These are phyloP conservation scores for Colletotrichum sp. DNA, from an alignment of 2,329 filamentous ascomycete genomes.

Conservation along the genomic window DNA sequence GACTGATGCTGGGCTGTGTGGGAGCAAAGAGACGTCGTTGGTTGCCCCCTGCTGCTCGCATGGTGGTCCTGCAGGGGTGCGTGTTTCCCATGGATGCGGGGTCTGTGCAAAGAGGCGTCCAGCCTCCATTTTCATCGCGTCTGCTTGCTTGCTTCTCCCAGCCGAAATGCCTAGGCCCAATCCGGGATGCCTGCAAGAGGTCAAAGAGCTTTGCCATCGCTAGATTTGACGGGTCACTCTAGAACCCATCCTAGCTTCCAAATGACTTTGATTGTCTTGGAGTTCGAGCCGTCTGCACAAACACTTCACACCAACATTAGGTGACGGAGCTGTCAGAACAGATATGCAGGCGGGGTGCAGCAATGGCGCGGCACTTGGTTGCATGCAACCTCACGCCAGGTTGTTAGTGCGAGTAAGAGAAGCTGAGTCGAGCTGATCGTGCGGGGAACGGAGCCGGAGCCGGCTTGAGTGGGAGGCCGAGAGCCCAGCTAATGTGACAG, in stretches of 20 bases:
- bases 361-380: slow-evolving; percentile 2
- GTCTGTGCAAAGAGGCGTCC: slow-evolving; percentile 13
- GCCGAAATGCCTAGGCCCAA: not conserved
- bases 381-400: not conserved
- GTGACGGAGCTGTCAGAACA: not conserved
- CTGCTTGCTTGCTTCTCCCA: not conserved
- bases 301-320: not conserved
- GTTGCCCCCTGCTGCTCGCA: slow-evolving; percentile 11
- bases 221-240: not conserved
- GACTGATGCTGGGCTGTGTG: not conserved
- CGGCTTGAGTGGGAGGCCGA: not conserved
- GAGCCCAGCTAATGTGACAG: not conserved
- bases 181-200: not conserved
- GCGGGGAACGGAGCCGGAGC: not conserved
- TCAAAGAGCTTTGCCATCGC: not conserved
- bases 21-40: not conserved
- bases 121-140: not conserved
- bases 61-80: slow-evolving; percentile 12
- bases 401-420: not conserved
- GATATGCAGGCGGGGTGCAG: not conserved
- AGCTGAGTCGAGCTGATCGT: not conserved
- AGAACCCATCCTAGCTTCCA: not conserved
- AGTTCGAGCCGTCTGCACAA: not conserved
- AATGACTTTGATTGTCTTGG: not conserved
- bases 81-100: slow-evolving; percentile 8